Evolutionary conservation across 169 alveolate genomes (phyloP).

Genomic region (Cardiosporidium cionae): DNA sequence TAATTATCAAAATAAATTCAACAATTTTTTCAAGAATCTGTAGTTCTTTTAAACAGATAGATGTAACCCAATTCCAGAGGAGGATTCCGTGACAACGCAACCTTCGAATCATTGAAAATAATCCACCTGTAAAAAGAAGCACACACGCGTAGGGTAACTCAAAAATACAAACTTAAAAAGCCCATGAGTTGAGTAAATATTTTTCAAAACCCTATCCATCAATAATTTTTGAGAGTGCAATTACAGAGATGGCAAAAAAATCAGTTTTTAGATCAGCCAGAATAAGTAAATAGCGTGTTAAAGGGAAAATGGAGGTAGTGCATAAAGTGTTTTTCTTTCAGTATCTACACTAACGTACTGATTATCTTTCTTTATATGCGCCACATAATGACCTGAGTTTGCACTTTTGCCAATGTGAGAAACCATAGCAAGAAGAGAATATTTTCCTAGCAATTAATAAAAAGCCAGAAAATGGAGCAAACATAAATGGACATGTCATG

Average conservation of each 20-base stretch:
- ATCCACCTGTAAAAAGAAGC: constrained; percentile 1
- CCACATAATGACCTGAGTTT: constrained; percentile 68
- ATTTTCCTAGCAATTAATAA: too few relatives aligned
- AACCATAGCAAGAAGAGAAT: constrained; percentile 61
- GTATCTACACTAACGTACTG: constrained; percentile 27
- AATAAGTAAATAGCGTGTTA: too few relatives aligned
- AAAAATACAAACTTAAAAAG: not conserved
- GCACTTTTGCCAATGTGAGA: constrained; percentile 70
- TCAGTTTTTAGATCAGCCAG: too few relatives aligned
- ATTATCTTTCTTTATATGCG: constrained; percentile 57
- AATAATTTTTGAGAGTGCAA: too few relatives aligned
- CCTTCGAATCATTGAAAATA: constrained; percentile 7
- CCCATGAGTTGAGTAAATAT: too few relatives aligned
- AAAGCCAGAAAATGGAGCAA: too few relatives aligned
- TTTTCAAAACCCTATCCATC: too few relatives aligned
- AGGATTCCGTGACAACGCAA: constrained; percentile 6
- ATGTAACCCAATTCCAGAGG: constrained; percentile 14
- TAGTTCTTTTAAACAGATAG: constrained; percentile 1
- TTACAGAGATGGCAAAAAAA: too few relatives aligned
- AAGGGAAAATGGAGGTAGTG: too few relatives aligned
- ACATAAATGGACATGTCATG: too few relatives aligned
- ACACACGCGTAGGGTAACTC: not conserved
- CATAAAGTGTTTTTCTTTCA: not conserved
- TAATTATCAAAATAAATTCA: too few relatives aligned
- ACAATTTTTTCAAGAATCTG: too few relatives aligned